phyloP scores from a whole-genome alignment of 495 filamentous ascomycete genomes.

The Cenococcum geophilum region DNA sequence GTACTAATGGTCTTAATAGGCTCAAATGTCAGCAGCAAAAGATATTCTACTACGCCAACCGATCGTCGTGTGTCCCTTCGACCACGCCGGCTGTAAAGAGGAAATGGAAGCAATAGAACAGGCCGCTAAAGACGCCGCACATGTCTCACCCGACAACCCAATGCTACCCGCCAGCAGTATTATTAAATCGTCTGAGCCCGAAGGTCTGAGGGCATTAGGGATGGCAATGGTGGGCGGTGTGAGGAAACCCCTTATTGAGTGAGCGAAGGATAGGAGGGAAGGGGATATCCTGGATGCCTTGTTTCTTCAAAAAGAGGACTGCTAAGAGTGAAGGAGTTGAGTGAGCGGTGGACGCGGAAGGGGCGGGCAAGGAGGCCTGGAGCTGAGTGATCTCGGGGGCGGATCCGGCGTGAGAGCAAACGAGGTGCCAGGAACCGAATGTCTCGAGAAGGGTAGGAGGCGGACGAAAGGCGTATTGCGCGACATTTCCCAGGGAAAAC shows the following conservation, averaged over 20 bases:
- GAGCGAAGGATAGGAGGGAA: conserved; percentile 32
- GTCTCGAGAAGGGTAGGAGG: no score
- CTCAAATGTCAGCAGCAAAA: conserved; percentile 79
- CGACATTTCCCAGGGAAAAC: no score
- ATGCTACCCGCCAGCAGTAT: conserved; percentile 79
- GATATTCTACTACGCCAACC: conserved; percentile 88
- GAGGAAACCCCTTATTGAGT: conserved; percentile 89
- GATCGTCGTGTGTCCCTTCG: conserved; percentile 92
- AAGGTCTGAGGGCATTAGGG: conserved; percentile 70
- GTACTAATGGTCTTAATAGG: conserved; percentile 46
- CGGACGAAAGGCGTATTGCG: no score
- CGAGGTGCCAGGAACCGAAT: no score
- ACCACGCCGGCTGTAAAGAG: conserved; percentile 91
- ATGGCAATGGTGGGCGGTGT: conserved; percentile 78
- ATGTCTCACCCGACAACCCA: conserved; percentile 80
- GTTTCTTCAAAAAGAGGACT: no score
- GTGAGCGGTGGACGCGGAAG: neutral
- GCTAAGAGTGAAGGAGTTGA: neutral
- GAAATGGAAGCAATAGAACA: conserved; percentile 98
- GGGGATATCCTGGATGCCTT: neutral
- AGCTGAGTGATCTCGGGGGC: no score
- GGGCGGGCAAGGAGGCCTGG: no score
- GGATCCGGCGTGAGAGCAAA: no score
- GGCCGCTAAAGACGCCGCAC: conserved; percentile 83
- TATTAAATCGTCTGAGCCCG: conserved; percentile 66